Base-by-base conservation (phyloP, 179 eudicot genomes). In the Beta lomatogona region DNA sequence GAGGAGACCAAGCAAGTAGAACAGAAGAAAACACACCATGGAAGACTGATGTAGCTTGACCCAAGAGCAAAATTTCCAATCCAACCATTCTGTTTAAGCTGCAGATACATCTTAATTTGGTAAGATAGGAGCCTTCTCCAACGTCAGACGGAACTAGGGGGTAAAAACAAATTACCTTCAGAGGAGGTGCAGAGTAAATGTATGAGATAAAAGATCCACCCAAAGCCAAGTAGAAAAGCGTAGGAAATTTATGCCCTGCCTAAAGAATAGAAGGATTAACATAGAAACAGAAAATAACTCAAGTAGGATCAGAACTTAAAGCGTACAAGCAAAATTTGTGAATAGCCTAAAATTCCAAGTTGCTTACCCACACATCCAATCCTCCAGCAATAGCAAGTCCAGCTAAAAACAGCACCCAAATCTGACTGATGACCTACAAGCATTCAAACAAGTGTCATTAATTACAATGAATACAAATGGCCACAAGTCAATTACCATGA, bases 81-180 rank as follows among this genome's bases (percentile, higher is more conserved):
- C 99, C 99, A 96, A 59, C 99, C 99, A 84, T 96, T 94, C 71
- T 96, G 99, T 83, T 96, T 96, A 86, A 96, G 99, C 99, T 96
- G 93, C 88, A 86, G 58, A 22, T 81, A 79, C 41, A 81, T 13
- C 13, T 57, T 13, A 21, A 53, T 60, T 68, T 57, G 70, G 69
- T 84, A 48, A 84, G 82, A 50, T 45, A 28, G 36, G 28, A 73
- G 57, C 16, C 76, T 75, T 65, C 21, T 58, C n/a, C 71, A 80
- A 72, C 8, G 64, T 46, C 31, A 52, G 18, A 82, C 54, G 71
- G n/a, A 44, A 36, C 45, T 48, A 69, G 28, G 67, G 41, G 75
- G 13, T 48, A 69, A 57, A 73, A 75, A 79, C 25, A 71, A 75
- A 81, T 84, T 80, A 92, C 99, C 97, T 96, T 96, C 81, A 96